These are phyloP conservation scores for Mycena latifolia DNA, from an alignment of 768 basidiomycete genomes.

Conservation along the genomic window DNA sequence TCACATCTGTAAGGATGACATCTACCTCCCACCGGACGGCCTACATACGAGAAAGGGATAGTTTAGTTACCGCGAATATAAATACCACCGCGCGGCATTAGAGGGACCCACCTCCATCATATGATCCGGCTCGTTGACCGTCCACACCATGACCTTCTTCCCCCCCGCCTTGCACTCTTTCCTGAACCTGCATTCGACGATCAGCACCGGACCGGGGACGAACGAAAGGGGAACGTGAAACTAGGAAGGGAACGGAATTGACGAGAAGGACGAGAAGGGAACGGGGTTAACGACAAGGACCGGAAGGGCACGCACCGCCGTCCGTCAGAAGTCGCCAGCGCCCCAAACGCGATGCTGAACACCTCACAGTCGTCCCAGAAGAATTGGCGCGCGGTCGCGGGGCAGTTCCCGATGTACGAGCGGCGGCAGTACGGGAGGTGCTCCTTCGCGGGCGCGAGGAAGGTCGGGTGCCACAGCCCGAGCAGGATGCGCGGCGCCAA, in stretches of 20 bases:
- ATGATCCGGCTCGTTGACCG: constrained; percentile 89
- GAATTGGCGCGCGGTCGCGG: constrained; percentile 80
- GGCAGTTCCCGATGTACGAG: constrained; percentile 85
- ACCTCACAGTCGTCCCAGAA: constrained; percentile 92
- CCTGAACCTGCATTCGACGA: constrained; percentile 69
- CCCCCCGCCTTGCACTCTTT: constrained; percentile 81
- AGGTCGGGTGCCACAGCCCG: constrained; percentile 93
- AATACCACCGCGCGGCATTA: constrained; percentile 21
- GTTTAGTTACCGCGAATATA: background rate
- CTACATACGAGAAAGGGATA: constrained; percentile 52
- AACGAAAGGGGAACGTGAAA: constrained; percentile 4
- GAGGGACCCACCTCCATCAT: constrained; percentile 83
- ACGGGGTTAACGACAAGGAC: too few relatives aligned
- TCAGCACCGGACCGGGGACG: constrained; percentile 5
- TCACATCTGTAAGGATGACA: constrained; percentile 84
- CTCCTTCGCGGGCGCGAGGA: constrained; percentile 80
- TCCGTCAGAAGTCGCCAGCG: constrained; percentile 81
- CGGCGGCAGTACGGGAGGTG: constrained; percentile 87
- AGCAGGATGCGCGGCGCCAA: constrained; percentile 87
- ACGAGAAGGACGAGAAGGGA: too few relatives aligned
- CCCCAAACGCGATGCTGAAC: constrained; percentile 86
- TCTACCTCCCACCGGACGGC: constrained; percentile 85
- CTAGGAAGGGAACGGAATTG: too few relatives aligned
- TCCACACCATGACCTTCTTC: constrained; percentile 95
- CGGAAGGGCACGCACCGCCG: constrained; percentile 68